Evolutionary conservation across 768 basidiomycete species (phyloP).

Genomic region (Pleurotus eryngii): DNA sequence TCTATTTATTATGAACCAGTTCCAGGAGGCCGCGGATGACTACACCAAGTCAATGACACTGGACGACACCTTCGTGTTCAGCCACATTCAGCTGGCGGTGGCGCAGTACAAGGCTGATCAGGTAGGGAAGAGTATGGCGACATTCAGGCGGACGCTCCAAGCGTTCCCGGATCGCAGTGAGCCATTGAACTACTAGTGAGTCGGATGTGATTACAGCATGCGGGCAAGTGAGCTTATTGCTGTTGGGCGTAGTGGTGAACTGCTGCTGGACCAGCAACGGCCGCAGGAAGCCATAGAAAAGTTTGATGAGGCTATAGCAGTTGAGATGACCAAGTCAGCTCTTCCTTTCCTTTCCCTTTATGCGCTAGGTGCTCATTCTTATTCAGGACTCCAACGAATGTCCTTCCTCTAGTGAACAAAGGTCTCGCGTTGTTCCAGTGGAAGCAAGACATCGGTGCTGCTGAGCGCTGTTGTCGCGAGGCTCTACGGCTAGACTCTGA

Average conservation of each 20-base stretch:
- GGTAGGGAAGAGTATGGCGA: conserved; percentile 79
- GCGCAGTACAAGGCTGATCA: conserved; percentile 92
- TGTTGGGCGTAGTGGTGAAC: conserved; percentile 67
- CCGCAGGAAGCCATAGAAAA: conserved; percentile 88
- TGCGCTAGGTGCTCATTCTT: not conserved
- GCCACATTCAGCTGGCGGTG: conserved; percentile 95
- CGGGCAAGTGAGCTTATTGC: not conserved
- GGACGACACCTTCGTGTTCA: conserved; percentile 89
- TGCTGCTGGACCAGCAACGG: conserved; percentile 86
- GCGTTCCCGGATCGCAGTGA: conserved; percentile 86
- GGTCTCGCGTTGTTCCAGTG: conserved; percentile 95
- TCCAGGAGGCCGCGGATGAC: conserved; percentile 79
- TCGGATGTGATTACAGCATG: conserved; percentile 10
- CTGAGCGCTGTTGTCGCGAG: conserved; percentile 83
- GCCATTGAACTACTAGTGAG: conserved; percentile 93
- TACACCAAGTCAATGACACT: conserved; percentile 88
- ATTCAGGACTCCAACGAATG: conserved; percentile 54
- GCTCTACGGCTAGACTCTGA: conserved; percentile 87
- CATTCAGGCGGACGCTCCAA: conserved; percentile 82
- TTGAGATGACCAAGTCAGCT: conserved; percentile 73
- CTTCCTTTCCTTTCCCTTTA: not conserved
- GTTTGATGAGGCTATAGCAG: conserved; percentile 88
- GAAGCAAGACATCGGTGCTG: conserved; percentile 83
- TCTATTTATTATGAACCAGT: conserved; percentile 93
- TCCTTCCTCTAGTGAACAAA: conserved; percentile 94